phyloP scores from a whole-genome alignment of 257 asterid species.

The Solanum virginianum region DNA sequence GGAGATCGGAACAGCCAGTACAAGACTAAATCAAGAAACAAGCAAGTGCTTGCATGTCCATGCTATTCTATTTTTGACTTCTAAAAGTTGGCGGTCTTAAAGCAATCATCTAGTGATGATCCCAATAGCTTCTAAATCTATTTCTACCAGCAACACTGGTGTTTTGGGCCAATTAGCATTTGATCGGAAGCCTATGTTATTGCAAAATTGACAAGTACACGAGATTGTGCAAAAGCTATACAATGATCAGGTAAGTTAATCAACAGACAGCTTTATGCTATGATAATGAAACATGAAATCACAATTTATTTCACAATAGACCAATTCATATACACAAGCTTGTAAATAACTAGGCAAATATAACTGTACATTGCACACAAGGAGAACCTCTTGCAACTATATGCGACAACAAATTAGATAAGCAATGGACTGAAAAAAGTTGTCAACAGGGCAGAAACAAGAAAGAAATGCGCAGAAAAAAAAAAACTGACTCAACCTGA shows the following conservation, averaged over 20 bases:
- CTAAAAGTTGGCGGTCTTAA: not conserved
- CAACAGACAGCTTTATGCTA: not conserved
- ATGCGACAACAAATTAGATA: slow-evolving; percentile 37
- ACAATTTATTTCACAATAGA: not conserved
- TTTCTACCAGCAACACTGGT: not conserved
- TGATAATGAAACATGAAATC: not conserved
- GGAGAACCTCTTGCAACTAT: slow-evolving; percentile 28
- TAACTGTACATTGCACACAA: slow-evolving; percentile 45
- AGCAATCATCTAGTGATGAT: not conserved
- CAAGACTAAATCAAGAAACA: not conserved
- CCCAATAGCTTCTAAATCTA: not conserved
- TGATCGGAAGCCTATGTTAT: not conserved
- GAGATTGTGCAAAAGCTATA: not conserved
- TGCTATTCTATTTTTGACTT: not conserved
- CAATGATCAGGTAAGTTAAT: not conserved
- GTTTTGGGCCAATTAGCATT: not conserved
- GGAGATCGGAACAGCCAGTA: not conserved
- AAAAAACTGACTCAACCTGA: slow-evolving; percentile 20
- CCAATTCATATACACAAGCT: not conserved
- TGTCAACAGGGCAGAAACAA: slow-evolving; percentile 2
- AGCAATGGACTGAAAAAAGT: slow-evolving; percentile 12
- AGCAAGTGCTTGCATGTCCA: not conserved
- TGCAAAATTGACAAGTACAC: not conserved
- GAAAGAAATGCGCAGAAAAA: not conserved
- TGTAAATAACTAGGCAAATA: not conserved